Percentiles rank a stretch among this genome's conserved stretches.
Evolutionary conservation across 2,329 filamentous ascomycete species (phyloP).

Genomic region (Aspergillus fumigatus): DNA sequence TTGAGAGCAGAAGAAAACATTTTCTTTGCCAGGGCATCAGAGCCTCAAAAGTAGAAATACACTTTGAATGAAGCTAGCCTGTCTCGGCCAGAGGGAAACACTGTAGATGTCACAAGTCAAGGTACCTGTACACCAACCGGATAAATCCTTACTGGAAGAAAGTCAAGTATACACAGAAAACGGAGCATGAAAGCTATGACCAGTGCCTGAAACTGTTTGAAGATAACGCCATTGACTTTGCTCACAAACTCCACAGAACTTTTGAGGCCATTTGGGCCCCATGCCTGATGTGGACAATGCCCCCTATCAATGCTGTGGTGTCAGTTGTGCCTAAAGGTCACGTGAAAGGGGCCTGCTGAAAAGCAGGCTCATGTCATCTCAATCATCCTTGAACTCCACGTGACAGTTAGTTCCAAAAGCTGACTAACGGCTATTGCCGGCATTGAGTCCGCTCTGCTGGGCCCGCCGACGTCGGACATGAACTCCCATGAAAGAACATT

Average conservation of each 20-base stretch:
- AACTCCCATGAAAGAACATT: not conserved
- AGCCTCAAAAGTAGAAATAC: not conserved
- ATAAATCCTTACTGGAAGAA: not conserved
- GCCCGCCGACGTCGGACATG: not conserved
- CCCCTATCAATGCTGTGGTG: not conserved
- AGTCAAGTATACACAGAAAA: not conserved
- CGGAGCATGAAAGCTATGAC: not conserved
- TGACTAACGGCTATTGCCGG: not conserved
- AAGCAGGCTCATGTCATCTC: not conserved
- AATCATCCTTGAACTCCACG: not conserved
- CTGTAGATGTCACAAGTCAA: not conserved
- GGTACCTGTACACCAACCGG: not conserved
- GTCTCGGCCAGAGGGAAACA: not conserved
- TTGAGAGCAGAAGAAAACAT: constrained; percentile 96
- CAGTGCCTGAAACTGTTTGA: not conserved
- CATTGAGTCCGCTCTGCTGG: not conserved
- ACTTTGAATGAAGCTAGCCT: not conserved
- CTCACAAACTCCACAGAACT: not conserved
- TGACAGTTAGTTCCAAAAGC: not conserved
- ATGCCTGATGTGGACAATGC: not conserved
- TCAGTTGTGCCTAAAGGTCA: not conserved
- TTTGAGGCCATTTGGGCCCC: not conserved
- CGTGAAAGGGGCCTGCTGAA: not conserved
- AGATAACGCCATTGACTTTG: not conserved
- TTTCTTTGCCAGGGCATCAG: constrained; percentile 25